Base-by-base conservation (phyloP, 2,329 filamentous ascomycete genomes). In the Aaosphaeria arxii region DNA sequence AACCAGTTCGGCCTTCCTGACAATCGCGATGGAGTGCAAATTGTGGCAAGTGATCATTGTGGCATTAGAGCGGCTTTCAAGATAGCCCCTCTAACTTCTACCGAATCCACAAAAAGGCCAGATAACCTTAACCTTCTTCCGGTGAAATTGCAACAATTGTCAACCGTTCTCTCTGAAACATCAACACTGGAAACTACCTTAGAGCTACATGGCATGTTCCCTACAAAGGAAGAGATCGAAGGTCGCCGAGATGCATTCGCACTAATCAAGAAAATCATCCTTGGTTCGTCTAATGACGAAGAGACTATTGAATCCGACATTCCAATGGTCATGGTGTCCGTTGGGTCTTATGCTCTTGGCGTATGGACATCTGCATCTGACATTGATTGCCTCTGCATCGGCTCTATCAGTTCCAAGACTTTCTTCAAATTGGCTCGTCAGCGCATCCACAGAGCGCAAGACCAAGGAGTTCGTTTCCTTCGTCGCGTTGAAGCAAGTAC, bases 261-360 rank as follows among this genome's bases (percentile, higher is more conserved):
- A 5, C 50, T 79, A 0, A 64, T 86, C 2, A 73, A 75, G 47
- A 53, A 63, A 59, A 74, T 32, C 54, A 81, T 40, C 52, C 72
- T 41, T 69, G 78, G 40, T 50, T 63, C 6, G 11, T 58, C 56
- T 1, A 43, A 43, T 30, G 32, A 55, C 5, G 40, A 46, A 45
- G 35, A 54, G 4, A 40, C 47, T 31, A 46, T 9, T 28, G 40
- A 39, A 3, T 50, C 58, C 1, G 56, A 61, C 6, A 59, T 65
- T 38, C 62, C 75, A 1, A 69, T 86, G 35, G 69, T 83, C 1
- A 59, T 87, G 6, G 74, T 82, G 5, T 76, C 84, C 0, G 82
- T 87, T n/a, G 85, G 85, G 1, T 87, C 85, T 1, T 86, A 84
- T 57, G 81, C 79, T 3, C 69, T 88, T 3, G 80, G 79, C 7